Evolutionary conservation across 1,284 basidiomycete genomes (phyloP).

Genomic region (Ceratobasidium sp.): DNA sequence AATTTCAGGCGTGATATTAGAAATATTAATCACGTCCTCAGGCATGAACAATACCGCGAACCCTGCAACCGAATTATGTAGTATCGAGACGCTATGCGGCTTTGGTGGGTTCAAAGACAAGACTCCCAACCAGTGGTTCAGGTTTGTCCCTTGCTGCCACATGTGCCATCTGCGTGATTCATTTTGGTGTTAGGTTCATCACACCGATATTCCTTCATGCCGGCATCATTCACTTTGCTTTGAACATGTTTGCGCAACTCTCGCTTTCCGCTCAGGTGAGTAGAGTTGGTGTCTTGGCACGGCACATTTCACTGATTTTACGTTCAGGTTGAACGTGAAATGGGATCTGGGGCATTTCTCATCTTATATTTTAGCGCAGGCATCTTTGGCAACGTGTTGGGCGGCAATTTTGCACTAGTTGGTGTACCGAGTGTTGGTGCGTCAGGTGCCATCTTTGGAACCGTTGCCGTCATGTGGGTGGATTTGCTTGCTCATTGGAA

Average conservation of each 20-base stretch:
- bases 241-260: constrained; percentile 92
- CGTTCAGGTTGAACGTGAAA: constrained; percentile 78
- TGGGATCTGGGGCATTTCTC: constrained; percentile 85
- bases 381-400: constrained; percentile 89
- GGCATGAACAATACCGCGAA: constrained; percentile 82
- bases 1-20: not conserved
- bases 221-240: constrained; percentile 84
- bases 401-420: constrained; percentile 90
- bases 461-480: constrained; percentile 81
- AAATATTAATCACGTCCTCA: constrained; percentile 49
- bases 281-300: constrained; percentile 36
- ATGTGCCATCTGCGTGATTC: not conserved
- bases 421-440: constrained; percentile 94
- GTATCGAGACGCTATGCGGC: constrained; percentile 86
- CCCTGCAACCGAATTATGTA: constrained; percentile 73
- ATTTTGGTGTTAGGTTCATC: constrained; percentile 69
- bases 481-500: constrained; percentile 94
- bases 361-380: constrained; percentile 89
- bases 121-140: constrained; percentile 85
- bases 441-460: constrained; percentile 93
- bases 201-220: constrained; percentile 91
- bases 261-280: constrained; percentile 79
- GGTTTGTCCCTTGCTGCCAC: constrained; percentile 60
- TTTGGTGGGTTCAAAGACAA: constrained; percentile 81
- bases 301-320: constrained; percentile 28